A percentile compares a stretch with the other conserved stretches of the same genome.
Evolutionary conservation across 1,284 basidiomycete species (phyloP).

Genomic region (Golubevia sp.): DNA sequence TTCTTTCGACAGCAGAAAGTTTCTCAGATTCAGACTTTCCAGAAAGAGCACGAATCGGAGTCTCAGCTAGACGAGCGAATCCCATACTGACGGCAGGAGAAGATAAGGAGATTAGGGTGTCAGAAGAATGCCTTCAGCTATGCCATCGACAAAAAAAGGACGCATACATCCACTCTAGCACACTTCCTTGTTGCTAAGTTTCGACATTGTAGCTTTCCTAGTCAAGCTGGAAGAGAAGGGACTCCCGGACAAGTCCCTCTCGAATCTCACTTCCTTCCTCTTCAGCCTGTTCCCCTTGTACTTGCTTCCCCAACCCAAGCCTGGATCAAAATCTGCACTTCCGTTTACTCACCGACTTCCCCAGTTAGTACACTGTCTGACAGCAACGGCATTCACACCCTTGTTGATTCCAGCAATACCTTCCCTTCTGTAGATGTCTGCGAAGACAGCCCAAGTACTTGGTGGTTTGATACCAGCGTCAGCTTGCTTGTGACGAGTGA

Average conservation of each 20-base stretch:
- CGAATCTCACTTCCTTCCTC: too few relatives aligned
- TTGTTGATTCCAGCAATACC: constrained; percentile 98
- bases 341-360: constrained; percentile 77
- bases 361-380: constrained; percentile 99
- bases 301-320: neutral
- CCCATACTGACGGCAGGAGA: constrained; percentile 73
- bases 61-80: constrained; percentile 91
- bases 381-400: constrained; percentile 94
- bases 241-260: neutral
- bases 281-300: too few relatives aligned
- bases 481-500: constrained; percentile 95
- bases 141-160: neutral
- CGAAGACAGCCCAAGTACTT: constrained; percentile 88
- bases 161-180: too few relatives aligned
- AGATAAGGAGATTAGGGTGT: neutral
- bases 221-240: neutral
- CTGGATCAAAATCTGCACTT: constrained; percentile 1
- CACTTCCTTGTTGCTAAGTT: too few relatives aligned
- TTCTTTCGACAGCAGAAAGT: constrained; percentile 81
- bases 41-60: constrained; percentile 74
- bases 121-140: neutral
- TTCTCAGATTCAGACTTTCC: constrained; percentile 77
- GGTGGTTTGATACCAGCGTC: constrained; percentile 84
- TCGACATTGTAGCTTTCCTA: too few relatives aligned
- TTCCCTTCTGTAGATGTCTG: constrained; percentile 89